These are phyloP conservation scores for Handroanthus guayacan DNA, from an alignment of 257 asterid genomes.

Conservation along the genomic window DNA sequence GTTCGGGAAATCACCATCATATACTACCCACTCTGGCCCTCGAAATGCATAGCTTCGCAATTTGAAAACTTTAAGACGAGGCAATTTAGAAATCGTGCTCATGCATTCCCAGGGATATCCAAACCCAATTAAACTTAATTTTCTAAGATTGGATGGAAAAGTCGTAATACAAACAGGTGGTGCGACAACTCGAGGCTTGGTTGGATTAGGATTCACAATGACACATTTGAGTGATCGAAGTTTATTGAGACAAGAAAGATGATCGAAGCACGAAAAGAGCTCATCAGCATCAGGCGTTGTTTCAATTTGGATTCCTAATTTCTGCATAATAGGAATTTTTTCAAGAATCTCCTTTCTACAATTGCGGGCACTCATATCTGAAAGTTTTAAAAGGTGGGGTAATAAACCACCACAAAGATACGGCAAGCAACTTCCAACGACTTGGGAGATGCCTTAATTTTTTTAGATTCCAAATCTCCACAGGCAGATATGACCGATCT, in stretches of 20 bases:
- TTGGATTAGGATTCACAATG: too few species aligned
- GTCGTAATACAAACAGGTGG: too few species aligned
- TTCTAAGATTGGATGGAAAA: too few species aligned
- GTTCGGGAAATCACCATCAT: too few species aligned
- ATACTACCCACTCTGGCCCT: background rate
- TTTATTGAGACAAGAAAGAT: too few species aligned
- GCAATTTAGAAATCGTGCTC: background rate
- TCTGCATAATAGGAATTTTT: constrained; percentile 12
- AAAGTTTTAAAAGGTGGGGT: constrained; percentile 18
- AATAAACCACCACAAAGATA: background rate
- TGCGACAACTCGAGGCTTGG: too few species aligned
- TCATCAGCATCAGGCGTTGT: background rate
- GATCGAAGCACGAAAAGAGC: background rate
- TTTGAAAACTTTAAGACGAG: background rate
- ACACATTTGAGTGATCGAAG: too few species aligned
- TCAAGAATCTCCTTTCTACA: background rate
- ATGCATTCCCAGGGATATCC: background rate
- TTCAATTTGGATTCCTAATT: constrained; percentile 10
- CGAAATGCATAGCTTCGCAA: background rate
- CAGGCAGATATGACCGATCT: background rate
- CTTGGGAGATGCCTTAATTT: constrained; percentile 21
- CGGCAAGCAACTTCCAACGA: background rate
- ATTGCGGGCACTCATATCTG: constrained; percentile 3
- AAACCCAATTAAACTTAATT: too few species aligned
- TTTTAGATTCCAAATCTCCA: constrained; percentile 24